Base-by-base conservation (phyloP, 2,329 filamentous ascomycete species). In the Pestalotiopsis sp. region DNA sequence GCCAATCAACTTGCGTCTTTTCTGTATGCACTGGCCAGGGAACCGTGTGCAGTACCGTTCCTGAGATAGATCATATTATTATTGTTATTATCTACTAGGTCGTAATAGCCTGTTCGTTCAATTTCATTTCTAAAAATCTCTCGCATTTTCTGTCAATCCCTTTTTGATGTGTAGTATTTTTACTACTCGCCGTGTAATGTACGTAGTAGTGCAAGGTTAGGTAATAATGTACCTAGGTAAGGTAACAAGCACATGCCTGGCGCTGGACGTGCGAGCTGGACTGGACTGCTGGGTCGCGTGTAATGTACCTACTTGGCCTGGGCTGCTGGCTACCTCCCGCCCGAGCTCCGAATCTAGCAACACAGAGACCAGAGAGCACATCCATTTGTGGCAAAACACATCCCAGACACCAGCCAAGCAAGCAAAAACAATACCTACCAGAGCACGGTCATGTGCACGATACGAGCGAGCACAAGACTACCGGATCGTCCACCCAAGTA, bases 1-100 rank as follows among this genome's bases (percentile, higher is more conserved):
- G 59, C 59, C 59, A 62, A 62, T 62, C 59, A 62, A 62, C 38
- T n/a, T 62, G 59, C 59, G 59, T 39, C 59, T 20, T 62, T 62
- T 31, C 11, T 12, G 14, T 27, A n/a, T 36, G 57, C 57, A 59
- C 57, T 59, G 57, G 23, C 57, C 57, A 59, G 23, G 45, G 45
- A 52, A 20, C 45, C 45, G 45, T 52, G 45, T 52, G 45, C 45
- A 20, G 17, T n/a, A 20, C 45, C 17, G 17, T n/a, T n/a, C 45
- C 45, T 52, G 45, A 52, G 45, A 52, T 52, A 52, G 45, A 52
- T 52, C 45, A 52, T 52, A 52, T 52, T 52, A 52, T 52, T 52
- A 52, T 20, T 52, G 20, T 9, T 52, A 20, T 52, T 17, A 17
- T 52, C 7, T n/a, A n/a, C 45, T n/a, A n/a, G n/a, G 45, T 52